Evolutionary conservation across 179 eudicot species (phyloP).

Genomic region (Silene vulgaris): DNA sequence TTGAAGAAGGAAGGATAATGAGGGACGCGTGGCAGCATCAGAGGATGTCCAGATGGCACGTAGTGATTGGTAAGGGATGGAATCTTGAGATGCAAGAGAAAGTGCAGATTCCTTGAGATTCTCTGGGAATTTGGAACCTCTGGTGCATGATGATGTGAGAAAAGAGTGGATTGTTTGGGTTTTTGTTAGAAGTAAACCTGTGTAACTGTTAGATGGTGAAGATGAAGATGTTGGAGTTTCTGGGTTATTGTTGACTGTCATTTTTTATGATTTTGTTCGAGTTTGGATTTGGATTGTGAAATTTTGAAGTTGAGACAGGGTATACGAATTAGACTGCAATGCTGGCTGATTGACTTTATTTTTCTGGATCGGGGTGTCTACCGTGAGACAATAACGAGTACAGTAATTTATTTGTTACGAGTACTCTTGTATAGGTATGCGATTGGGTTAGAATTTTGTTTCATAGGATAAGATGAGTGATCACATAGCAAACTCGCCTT

Average conservation of each 20-base stretch:
- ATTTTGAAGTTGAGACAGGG: background rate
- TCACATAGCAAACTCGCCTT: no score
- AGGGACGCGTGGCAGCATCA: constrained; percentile 46
- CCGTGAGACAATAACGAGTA: no score
- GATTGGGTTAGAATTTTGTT: no score
- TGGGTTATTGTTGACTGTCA: constrained; percentile 12
- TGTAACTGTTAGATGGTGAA: background rate
- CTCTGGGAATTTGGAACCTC: constrained; percentile 29
- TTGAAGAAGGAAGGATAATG: constrained; percentile 38
- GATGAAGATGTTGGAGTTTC: constrained; percentile 21
- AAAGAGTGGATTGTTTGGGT: constrained; percentile 46
- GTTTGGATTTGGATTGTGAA: background rate
- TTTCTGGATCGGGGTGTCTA: no score
- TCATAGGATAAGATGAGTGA: no score
- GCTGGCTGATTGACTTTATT: no score
- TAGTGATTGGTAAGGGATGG: constrained; percentile 54
- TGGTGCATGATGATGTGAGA: constrained; percentile 35
- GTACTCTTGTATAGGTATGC: no score
- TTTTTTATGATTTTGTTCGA: background rate
- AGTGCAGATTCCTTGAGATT: constrained; percentile 43
- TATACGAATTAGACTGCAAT: no score
- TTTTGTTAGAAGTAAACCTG: constrained; percentile 48
- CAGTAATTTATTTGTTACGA: no score
- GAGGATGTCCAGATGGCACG: constrained; percentile 61
- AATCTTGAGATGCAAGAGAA: constrained; percentile 38